Base-by-base conservation (phyloP, 768 basidiomycete species). In the Kwoniella sp. region DNA sequence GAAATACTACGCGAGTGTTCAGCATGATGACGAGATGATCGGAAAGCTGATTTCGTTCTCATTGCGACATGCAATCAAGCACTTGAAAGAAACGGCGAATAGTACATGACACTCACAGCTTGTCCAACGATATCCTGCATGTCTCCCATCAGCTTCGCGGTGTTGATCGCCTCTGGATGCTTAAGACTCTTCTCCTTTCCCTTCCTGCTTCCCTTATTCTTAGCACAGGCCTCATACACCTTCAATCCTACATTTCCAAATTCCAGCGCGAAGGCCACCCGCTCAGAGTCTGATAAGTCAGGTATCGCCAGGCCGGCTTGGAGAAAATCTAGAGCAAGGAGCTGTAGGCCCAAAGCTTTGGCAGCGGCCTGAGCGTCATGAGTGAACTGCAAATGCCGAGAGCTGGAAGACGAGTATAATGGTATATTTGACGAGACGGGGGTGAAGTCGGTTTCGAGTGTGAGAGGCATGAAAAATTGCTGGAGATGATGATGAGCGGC, bases 381-480 rank as follows among this genome's bases (percentile, higher is more conserved):
- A 2, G 10, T 15, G 58, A 61, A 66, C 1, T 53, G 55, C 8
- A 19, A 10, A 15, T 6, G 10, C 7, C 40, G 3, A 10, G 21
- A 30, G 44, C 10, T 13, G 22, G 36, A 47, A 9, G 2, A 5
- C 26, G 15, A 5, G 24, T 57, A 54, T 7, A 53, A 12, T 2
- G 55, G 55, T 12, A 37, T 17, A 19, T 30, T 6, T 7, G 17
- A 49, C 12, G 37, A 26, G 9, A 10, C 49, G 24, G n/a, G 17
- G 8, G 6, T 27, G 17, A 29, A 30, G 15, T 44, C 17, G 40
- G 10, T 30, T 25, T 26, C 24, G 10, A 47, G 30, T 1, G 71
- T 62, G 29, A 58, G 27, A 1, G 70, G 73, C 12, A 74, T 54
- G 44, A 71, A 74, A 7, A 60, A 64, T 64, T 74, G 73, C 58